A percentile compares a stretch with the other conserved stretches of the same genome.
Conservation (phyloP, 2,329 filamentous ascomycete species). For the Periconia sp. region DNA sequence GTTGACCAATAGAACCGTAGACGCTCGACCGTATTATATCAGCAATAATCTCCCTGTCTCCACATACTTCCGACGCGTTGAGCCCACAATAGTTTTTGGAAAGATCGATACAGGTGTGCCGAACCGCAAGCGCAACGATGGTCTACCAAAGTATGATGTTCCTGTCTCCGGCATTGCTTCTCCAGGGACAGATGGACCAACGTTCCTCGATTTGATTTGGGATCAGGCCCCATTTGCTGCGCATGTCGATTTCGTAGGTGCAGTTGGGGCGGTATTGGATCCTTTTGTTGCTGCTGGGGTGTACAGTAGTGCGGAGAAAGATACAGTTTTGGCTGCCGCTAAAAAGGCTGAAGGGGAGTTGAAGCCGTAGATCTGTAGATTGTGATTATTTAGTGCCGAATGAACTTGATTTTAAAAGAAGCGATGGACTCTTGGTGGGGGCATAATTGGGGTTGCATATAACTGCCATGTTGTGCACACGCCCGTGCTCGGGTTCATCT, state of each 20-base stretch:
- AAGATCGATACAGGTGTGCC: conserved; percentile 7
- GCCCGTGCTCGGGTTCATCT: too few relatives aligned
- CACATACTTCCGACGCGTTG: conserved; percentile 13
- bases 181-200: conserved; percentile 12
- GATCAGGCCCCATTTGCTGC: conserved; percentile 14
- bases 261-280: conserved; percentile 2
- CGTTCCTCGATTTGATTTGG: conserved; percentile 16
- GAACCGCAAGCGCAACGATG: conserved; percentile 17
- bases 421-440: too few relatives aligned
- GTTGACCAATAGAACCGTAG: conserved; percentile 1
- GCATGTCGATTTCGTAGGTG: conserved; percentile 10
- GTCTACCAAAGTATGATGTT: conserved; percentile 14
- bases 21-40: conserved; percentile 12
- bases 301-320: conserved; percentile 2
- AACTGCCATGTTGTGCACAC: too few relatives aligned
- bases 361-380: background rate
- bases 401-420: too few relatives aligned
- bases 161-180: conserved; percentile 10
- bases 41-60: conserved; percentile 6
- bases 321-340: conserved; percentile 7
- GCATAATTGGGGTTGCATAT: too few relatives aligned
- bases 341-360: conserved; percentile 4
- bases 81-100: conserved; percentile 13
- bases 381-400: too few relatives aligned
- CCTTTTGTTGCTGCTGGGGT: conserved; percentile 8